Percentiles rank a stretch among this genome's conserved stretches.
Evolutionary conservation across 2,329 filamentous ascomycete species (phyloP).

Genomic region (Escovopsis sp.): DNA sequence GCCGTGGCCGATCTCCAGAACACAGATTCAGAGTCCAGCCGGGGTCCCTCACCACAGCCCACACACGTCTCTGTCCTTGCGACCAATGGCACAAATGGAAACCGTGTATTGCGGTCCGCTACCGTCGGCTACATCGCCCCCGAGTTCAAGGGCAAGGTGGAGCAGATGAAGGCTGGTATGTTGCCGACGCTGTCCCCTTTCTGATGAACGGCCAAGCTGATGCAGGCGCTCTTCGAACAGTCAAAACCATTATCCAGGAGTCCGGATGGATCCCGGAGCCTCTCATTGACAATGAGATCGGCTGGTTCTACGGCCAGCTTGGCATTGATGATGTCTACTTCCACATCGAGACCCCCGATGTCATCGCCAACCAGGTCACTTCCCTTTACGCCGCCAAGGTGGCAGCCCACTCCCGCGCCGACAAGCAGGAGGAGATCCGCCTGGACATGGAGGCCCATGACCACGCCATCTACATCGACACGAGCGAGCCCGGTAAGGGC

Average conservation of each 20-base stretch:
- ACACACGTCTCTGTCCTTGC: conserved; percentile 62
- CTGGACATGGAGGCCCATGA: conserved; percentile 90
- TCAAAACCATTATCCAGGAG: conserved; percentile 65
- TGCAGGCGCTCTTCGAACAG: conserved; percentile 25
- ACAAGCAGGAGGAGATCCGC: conserved; percentile 87
- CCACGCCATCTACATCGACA: conserved; percentile 97
- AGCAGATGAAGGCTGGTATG: conserved; percentile 74
- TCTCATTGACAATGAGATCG: conserved; percentile 72
- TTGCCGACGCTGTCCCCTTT: not conserved
- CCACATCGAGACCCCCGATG: conserved; percentile 70
- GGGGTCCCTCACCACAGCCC: conserved; percentile 74
- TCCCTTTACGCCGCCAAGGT: conserved; percentile 96
- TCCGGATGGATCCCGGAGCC: conserved; percentile 76
- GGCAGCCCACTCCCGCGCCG: conserved; percentile 80
- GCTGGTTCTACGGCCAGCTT: conserved; percentile 95
- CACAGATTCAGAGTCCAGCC: conserved; percentile 28
- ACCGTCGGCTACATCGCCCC: conserved; percentile 91
- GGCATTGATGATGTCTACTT: conserved; percentile 99
- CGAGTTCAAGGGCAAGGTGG: conserved; percentile 80
- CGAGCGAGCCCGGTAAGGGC: conserved; percentile 74
- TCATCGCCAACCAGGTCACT: conserved; percentile 86
- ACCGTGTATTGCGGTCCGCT: conserved; percentile 69
- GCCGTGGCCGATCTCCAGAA: conserved; percentile 26
- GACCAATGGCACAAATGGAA: conserved; percentile 39
- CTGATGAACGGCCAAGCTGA: not conserved